Evolutionary conservation across 495 filamentous ascomycete genomes (phyloP).

Genomic region (Talaromyces trachyspermus): DNA sequence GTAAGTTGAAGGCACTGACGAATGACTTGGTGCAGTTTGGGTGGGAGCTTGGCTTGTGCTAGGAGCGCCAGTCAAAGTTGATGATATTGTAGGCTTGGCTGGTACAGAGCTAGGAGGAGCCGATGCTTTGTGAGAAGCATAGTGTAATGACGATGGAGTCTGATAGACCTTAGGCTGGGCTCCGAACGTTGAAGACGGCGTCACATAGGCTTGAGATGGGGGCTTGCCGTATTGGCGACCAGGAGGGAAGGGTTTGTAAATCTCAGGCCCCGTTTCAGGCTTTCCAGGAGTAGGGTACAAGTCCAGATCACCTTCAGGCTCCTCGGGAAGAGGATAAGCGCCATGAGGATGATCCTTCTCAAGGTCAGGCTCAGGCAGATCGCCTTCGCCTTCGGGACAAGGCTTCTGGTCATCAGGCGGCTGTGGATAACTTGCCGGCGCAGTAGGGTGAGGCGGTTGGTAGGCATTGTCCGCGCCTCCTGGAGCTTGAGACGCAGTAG

Average conservation of each 20-base stretch:
- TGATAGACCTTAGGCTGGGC: not conserved
- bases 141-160: not conserved
- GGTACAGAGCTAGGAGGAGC: not conserved
- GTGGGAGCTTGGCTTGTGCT: too few species aligned
- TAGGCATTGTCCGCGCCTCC: too few species aligned
- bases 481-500: too few species aligned
- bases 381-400: not conserved
- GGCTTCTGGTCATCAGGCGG: too few species aligned
- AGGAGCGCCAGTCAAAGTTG: not conserved
- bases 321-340: not conserved
- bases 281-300: not conserved
- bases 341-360: constrained; percentile 1
- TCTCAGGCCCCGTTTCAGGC: not conserved
- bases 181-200: not conserved
- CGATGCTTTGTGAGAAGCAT: not conserved
- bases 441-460: too few species aligned
- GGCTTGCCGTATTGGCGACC: constrained; percentile 1
- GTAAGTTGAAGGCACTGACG: not conserved
- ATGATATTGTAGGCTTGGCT: not conserved
- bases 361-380: not conserved
- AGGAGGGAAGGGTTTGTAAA: not conserved
- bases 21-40: not conserved
- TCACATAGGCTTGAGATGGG: not conserved
- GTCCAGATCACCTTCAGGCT: not conserved
- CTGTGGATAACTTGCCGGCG: too few species aligned